Percentiles rank a stretch among this genome's conserved stretches.
phyloP scores from a whole-genome alignment of 345 rosid species.

The Citrus medica region DNA sequence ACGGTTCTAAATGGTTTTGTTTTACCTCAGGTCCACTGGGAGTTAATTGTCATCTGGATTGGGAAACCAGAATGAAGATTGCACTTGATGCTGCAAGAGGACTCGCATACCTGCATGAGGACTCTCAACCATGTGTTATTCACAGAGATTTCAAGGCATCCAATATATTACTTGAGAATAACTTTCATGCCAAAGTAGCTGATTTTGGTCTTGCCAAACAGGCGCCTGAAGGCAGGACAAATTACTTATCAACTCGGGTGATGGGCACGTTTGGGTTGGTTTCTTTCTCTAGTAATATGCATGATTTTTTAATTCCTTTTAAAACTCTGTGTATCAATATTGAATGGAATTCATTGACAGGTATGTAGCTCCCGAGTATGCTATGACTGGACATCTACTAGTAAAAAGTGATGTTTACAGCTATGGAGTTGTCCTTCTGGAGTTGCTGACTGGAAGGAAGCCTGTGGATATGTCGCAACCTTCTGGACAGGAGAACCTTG shows the following conservation, averaged over 20 bases:
- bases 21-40: conserved; percentile 79
- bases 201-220: conserved; percentile 99
- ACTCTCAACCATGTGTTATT: conserved; percentile 96
- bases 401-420: conserved; percentile 99
- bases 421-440: conserved; percentile 96
- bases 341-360: conserved; percentile 35
- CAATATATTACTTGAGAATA: conserved; percentile 92
- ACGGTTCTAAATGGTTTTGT: conserved; percentile 6
- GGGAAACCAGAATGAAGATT: conserved; percentile 98
- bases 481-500: conserved; percentile 96
- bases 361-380: conserved; percentile 99
- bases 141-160: conserved; percentile 99
- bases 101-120: conserved; percentile 94
- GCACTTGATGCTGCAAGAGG: conserved; percentile 99
- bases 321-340: not conserved
- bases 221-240: conserved; percentile 99
- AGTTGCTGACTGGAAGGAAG: conserved; percentile 87
- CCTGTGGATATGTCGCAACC: conserved; percentile 99
- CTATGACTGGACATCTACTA: conserved; percentile 98
- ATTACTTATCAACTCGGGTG: conserved; percentile 92
- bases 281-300: conserved; percentile 10
- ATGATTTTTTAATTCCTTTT: not conserved
- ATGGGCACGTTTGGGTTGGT: conserved; percentile 99
- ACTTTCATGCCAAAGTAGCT: conserved; percentile 94
- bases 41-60: conserved; percentile 85